Evolutionary conservation across 495 filamentous ascomycete species (phyloP), one percentile per base, ranked within the genome.

Genomic region (Penicillium nucicola): DNA sequence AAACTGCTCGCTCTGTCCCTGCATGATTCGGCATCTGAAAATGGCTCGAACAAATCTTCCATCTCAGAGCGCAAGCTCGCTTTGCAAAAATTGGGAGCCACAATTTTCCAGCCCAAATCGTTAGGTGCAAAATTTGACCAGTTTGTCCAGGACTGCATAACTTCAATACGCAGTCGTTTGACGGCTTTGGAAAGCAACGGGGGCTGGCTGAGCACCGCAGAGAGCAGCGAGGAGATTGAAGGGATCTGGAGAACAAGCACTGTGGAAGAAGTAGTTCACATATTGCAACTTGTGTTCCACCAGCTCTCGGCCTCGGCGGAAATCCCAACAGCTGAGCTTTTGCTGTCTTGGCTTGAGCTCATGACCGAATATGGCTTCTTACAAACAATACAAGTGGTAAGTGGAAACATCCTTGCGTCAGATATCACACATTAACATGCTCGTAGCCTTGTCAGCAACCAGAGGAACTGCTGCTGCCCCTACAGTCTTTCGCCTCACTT

Each of bases 301-400:
- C 74, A 86, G 19, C 60, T 92, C 38, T 84, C 88, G 36, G 64
- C 77, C 5, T 74, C 74, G 4, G 58, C 68, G 3, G 74, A 73
- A 32, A 64, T 83, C 15, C 79, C 84, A n/a, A 77, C 81, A 13
- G 72, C 81, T 2, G 69, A 75, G 11, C 66, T 83, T 12, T 58
- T 95, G 6, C 64, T 86, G 6, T 70, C 78, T 45, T 97, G 92
- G 92, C 89, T 92, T 45, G 65, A 75, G 7, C 64, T 95, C 20
- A 83, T 92, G 77, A 62, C 64, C 20, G 74, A 81, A 2, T 82
- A 78, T 60, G 65, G 65, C 42, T 93, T 92, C 58, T 70, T 92
- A 48, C 78, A 86, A 25, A 60, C 67, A 14, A 67, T 86, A 14
- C 64, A 77, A 50, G 74, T 74, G 43, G 84, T 87, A 61, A 71